Conservation (phyloP, 768 basidiomycete species). For the Kwoniella mangroviensis region DNA sequence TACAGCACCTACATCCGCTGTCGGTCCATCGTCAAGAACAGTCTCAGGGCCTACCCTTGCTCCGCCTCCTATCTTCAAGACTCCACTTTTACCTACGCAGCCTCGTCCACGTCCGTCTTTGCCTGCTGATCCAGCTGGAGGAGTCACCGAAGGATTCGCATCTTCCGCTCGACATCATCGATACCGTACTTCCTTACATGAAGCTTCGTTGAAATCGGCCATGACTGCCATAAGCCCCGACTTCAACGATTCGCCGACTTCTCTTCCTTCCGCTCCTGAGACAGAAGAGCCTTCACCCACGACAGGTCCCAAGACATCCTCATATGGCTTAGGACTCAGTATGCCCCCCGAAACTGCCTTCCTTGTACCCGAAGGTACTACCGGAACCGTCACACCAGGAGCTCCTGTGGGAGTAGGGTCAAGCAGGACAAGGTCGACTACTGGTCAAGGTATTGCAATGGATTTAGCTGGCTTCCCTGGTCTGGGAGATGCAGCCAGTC, state of each 20-base stretch:
- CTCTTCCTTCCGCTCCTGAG: conserved; percentile 13
- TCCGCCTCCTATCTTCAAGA: conserved; percentile 42
- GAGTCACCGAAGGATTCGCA: conserved; percentile 24
- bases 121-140: conserved; percentile 34
- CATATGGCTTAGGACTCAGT: conserved; percentile 38
- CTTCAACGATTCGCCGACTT: conserved; percentile 28
- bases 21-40: background rate
- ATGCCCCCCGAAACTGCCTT: conserved; percentile 26
- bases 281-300: background rate
- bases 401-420: conserved; percentile 9
- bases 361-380: conserved; percentile 4
- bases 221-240: conserved; percentile 15
- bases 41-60: conserved; percentile 21
- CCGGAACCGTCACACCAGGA: conserved; percentile 27
- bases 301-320: conserved; percentile 10
- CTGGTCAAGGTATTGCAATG: conserved; percentile 36
- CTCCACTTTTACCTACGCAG: conserved; percentile 21
- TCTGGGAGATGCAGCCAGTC: conserved; percentile 51
- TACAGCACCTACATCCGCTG: conserved; percentile 4
- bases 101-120: conserved; percentile 41
- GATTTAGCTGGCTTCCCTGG: conserved; percentile 41
- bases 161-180: conserved; percentile 32
- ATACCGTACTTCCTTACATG: conserved; percentile 50
- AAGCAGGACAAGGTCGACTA: conserved; percentile 13
- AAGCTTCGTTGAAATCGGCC: conserved; percentile 31